A percentile compares a stretch with the other conserved stretches of the same genome.
These are phyloP conservation scores for Xerophyta viscosa DNA, from an alignment of 106 monocot species.

Conservation along the genomic window DNA sequence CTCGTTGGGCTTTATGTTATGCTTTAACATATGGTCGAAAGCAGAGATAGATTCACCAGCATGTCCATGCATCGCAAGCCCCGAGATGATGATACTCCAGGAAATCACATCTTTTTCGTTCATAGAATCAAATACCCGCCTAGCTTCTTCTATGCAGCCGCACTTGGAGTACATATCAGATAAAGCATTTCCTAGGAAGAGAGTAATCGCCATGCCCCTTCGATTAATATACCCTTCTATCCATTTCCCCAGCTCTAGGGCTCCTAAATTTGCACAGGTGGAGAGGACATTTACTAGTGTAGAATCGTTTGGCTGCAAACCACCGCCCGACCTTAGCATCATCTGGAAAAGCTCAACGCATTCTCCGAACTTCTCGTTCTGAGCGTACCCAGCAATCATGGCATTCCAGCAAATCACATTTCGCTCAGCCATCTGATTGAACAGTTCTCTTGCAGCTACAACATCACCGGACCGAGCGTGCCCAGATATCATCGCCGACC, in stretches of 20 bases:
- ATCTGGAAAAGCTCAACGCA: conserved; percentile 16
- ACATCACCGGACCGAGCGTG: conserved; percentile 22
- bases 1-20: conserved; percentile 22
- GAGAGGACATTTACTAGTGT: conserved; percentile 39
- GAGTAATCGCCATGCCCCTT: conserved; percentile 15
- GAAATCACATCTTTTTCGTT: conserved; percentile 31
- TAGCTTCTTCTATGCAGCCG: conserved; percentile 36
- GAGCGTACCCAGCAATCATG: conserved; percentile 31
- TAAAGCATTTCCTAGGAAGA: conserved; percentile 37
- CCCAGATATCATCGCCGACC: conserved; percentile 43
- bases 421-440: conserved; percentile 24
- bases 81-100: conserved; percentile 36
- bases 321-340: conserved; percentile 14
- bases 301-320: conserved; percentile 21
- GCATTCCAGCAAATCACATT: conserved; percentile 33
- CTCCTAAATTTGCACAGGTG: conserved; percentile 31
- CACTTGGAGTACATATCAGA: conserved; percentile 44
- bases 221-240: conserved; percentile 20
- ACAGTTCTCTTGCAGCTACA: conserved; percentile 23
- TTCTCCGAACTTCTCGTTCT: conserved; percentile 27
- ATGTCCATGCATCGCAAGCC: conserved; percentile 35
- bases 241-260: conserved; percentile 29
- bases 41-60: conserved; percentile 17
- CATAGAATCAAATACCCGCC: conserved; percentile 26
- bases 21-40: conserved; percentile 21